Percentiles rank a stretch among this genome's conserved stretches.
Evolutionary conservation across 768 basidiomycete genomes (phyloP).

Genomic region (Tylopilus subfusipes): DNA sequence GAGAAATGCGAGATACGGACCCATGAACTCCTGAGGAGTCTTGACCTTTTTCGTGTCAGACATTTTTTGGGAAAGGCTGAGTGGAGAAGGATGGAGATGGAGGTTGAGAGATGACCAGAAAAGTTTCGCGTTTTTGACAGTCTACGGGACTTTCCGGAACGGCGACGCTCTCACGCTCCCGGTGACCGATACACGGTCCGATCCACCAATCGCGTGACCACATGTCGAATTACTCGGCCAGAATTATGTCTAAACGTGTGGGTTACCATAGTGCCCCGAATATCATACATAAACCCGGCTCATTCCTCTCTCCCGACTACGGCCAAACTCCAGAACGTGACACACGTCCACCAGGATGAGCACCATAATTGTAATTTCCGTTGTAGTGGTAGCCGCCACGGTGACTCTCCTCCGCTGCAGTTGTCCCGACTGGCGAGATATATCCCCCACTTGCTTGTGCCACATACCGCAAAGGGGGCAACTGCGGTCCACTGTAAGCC

Average conservation of each 20-base stretch:
- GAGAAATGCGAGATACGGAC: slow-evolving; percentile 35
- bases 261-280: slow-evolving; percentile 6
- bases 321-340: slow-evolving; percentile 29
- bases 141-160: slow-evolving; percentile 32
- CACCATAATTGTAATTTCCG: slow-evolving; percentile 22
- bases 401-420: slow-evolving; percentile 16
- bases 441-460: slow-evolving; percentile 19
- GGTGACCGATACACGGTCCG: slow-evolving; percentile 18
- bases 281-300: slow-evolving; percentile 15
- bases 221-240: slow-evolving; percentile 5
- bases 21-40: slow-evolving; percentile 86
- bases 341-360: slow-evolving; percentile 20
- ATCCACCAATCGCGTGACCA: slow-evolving; percentile 7
- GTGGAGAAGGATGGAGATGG: slow-evolving; percentile 44
- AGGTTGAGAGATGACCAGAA: slow-evolving; percentile 43
- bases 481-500: slow-evolving; percentile 20
- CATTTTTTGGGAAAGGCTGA: slow-evolving; percentile 63
- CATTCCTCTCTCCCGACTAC: slow-evolving; percentile 13
- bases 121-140: slow-evolving; percentile 47
- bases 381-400: slow-evolving; percentile 24
- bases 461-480: slow-evolving; percentile 30
- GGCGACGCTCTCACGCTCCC: slow-evolving; percentile 26
- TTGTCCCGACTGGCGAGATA: slow-evolving; percentile 18
- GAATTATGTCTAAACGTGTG: slow-evolving; percentile 17
- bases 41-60: slow-evolving; percentile 82